Evolutionary conservation across 2,329 filamentous ascomycete genomes (phyloP).

Genomic region (Paramyrothecium roridum): DNA sequence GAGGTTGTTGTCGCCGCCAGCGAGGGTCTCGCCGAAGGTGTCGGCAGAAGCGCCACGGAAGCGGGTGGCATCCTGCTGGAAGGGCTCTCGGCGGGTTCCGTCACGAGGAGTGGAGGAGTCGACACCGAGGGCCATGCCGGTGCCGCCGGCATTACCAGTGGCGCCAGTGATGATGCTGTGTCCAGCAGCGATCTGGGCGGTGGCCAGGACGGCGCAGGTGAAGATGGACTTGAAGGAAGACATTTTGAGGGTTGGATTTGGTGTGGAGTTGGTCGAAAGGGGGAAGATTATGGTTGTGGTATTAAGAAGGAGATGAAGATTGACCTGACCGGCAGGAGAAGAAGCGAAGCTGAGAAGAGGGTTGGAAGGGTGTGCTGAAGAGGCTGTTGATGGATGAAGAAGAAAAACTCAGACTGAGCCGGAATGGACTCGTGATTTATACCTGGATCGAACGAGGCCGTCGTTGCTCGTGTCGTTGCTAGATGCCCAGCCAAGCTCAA

Average conservation of each 20-base stretch:
- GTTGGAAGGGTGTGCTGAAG: neutral
- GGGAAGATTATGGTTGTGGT: neutral
- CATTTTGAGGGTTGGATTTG: neutral
- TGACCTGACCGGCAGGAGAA: no score
- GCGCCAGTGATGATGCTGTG: constrained; percentile 60
- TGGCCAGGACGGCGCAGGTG: neutral
- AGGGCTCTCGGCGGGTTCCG: constrained; percentile 56
- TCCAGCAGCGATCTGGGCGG: constrained; percentile 50
- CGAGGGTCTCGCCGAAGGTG: constrained; percentile 57
- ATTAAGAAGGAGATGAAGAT: no score
- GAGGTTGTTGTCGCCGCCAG: constrained; percentile 52
- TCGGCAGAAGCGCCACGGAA: constrained; percentile 52
- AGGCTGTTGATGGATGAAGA: neutral
- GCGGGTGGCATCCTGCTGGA: constrained; percentile 62
- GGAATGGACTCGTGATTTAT: neutral
- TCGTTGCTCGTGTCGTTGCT: neutral
- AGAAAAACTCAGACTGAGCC: neutral
- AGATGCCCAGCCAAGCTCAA: neutral
- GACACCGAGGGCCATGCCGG: constrained; percentile 48
- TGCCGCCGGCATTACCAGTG: constrained; percentile 54
- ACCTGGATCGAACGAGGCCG: neutral
- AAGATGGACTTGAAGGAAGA: constrained; percentile 2
- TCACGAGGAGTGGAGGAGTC: constrained; percentile 57
- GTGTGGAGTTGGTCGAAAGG: neutral
- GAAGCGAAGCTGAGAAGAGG: no score